phyloP scores from a whole-genome alignment of 1,284 basidiomycete genomes.

The Kwoniella shivajii region DNA sequence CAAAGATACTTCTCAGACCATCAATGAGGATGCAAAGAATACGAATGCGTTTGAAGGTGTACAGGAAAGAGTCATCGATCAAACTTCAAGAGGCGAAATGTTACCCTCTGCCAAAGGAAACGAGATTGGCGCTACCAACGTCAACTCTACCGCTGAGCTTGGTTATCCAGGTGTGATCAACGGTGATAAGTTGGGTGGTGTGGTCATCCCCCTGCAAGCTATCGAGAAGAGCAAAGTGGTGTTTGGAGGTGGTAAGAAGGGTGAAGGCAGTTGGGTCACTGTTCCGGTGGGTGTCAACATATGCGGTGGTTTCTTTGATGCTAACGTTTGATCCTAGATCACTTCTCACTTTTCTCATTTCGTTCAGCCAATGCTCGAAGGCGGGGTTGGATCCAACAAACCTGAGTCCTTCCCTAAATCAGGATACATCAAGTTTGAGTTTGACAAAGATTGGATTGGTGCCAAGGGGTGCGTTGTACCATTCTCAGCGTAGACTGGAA shows the following conservation, averaged over 20 bases:
- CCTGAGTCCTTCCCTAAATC: conserved; percentile 25
- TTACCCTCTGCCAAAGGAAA: conserved; percentile 24
- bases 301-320: neutral
- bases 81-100: conserved; percentile 32
- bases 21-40: conserved; percentile 3
- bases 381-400: conserved; percentile 10
- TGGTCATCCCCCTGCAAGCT: conserved; percentile 31
- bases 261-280: conserved; percentile 31
- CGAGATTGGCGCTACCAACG: conserved; percentile 30
- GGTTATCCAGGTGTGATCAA: conserved; percentile 45
- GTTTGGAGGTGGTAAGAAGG: conserved; percentile 33
- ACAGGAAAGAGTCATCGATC: conserved; percentile 31
- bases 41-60: neutral
- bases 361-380: conserved; percentile 20
- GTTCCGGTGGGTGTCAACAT: conserved; percentile 25
- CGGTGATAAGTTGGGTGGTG: conserved; percentile 34
- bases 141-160: conserved; percentile 38
- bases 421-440: conserved; percentile 47
- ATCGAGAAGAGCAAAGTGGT: conserved; percentile 33
- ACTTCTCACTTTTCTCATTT: conserved; percentile 26
- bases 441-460: conserved; percentile 51
- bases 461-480: conserved; percentile 44
- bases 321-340: conserved; percentile 15
- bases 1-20: conserved; percentile 6
- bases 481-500: neutral